A percentile compares a stretch with the other conserved stretches of the same genome.
These are phyloP conservation scores for Ogataea philodendri DNA, from an alignment of 805 yeast species.

Conservation along the genomic window DNA sequence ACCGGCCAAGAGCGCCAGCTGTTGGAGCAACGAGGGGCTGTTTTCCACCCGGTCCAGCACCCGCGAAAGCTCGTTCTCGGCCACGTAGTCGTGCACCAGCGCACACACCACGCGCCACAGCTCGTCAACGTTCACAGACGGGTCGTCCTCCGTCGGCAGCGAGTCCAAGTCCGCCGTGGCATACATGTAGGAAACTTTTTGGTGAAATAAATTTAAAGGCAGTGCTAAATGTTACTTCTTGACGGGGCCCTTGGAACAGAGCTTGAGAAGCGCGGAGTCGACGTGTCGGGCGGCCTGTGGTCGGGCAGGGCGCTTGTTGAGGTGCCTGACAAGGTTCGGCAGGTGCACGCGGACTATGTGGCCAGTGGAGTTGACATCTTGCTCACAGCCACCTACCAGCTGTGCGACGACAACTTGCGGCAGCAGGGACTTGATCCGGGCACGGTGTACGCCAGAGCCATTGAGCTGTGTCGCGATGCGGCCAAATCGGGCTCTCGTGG, in stretches of 20 bases:
- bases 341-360: slow-evolving; percentile 51
- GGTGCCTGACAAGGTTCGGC: slow-evolving; percentile 42
- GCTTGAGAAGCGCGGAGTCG: slow-evolving; percentile 48
- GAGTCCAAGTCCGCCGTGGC: slow-evolving; percentile 5
- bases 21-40: not conserved
- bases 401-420: slow-evolving; percentile 43
- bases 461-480: slow-evolving; percentile 27
- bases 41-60: slow-evolving; percentile 1
- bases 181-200: not conserved
- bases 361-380: slow-evolving; percentile 53
- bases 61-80: slow-evolving; percentile 1
- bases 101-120: slow-evolving; percentile 2
- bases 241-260: slow-evolving; percentile 73
- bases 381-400: slow-evolving; percentile 61
- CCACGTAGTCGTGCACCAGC: slow-evolving; percentile 6
- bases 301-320: slow-evolving; percentile 52
- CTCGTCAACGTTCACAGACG: slow-evolving; percentile 6
- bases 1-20: slow-evolving; percentile 3
- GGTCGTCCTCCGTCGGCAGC: slow-evolving; percentile 6
- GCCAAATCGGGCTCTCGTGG: slow-evolving; percentile 16
- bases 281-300: slow-evolving; percentile 54
- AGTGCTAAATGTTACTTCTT: slow-evolving; percentile 21
- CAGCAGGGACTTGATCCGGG: slow-evolving; percentile 25
- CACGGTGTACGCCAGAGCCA: slow-evolving; percentile 22
- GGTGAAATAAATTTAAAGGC: slow-evolving; percentile 3